Evolutionary conservation across 177 flowering plant genomes (phyloP).

Genomic region (Telopea speciosissima): DNA sequence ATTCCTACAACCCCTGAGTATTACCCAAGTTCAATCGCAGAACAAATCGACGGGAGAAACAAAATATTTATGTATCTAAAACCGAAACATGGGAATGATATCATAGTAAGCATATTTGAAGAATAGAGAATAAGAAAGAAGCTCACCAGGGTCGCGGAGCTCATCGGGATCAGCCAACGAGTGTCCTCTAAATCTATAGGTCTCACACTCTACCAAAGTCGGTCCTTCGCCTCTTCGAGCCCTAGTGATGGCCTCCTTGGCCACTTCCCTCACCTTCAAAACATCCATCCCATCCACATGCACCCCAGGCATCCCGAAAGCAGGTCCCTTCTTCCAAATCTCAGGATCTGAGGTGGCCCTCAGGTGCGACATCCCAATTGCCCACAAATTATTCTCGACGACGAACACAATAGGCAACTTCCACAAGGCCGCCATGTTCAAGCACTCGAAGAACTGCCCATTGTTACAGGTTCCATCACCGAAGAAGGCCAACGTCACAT

Average conservation of each 20-base stretch:
- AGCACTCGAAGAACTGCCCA: conserved; percentile 94
- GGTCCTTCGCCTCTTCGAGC: conserved; percentile 98
- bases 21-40: not conserved
- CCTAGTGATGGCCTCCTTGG: conserved; percentile 73
- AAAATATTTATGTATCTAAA: no score
- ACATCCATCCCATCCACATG: conserved; percentile 99
- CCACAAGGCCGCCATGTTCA: conserved; percentile 95
- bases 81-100: not conserved
- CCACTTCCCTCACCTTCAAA: conserved; percentile 94
- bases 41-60: not conserved
- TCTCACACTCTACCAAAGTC: conserved; percentile 87
- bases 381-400: conserved; percentile 98
- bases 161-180: conserved; percentile 98
- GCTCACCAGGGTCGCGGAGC: conserved; percentile 87
- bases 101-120: not conserved
- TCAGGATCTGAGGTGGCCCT: conserved; percentile 90
- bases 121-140: not conserved
- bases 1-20: no score
- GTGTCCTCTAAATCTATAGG: conserved; percentile 92
- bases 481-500: conserved; percentile 76
- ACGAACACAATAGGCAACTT: conserved; percentile 88
- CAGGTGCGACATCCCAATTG: conserved; percentile 94
- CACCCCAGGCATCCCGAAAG: conserved; percentile 94
- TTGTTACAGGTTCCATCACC: conserved; percentile 93
- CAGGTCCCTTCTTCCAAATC: conserved; percentile 95